phyloP scores from a whole-genome alignment of 2,329 filamentous ascomycete species.

The Epichloe glyceriae region DNA sequence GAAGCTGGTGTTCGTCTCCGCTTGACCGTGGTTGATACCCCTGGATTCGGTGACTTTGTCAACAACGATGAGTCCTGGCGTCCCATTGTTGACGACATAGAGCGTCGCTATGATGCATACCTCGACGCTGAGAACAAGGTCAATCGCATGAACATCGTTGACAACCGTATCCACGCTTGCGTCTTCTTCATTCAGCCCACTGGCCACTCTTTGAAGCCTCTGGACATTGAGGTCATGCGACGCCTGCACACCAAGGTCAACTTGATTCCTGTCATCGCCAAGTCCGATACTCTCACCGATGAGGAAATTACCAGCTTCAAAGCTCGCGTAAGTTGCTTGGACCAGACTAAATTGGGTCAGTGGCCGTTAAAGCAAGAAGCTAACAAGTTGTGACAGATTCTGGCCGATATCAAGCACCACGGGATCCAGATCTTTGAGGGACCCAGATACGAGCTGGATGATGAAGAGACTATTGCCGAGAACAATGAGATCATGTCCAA shows the following conservation, averaged over 20 bases:
- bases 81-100: conserved; percentile 98
- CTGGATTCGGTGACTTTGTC: conserved; percentile 96
- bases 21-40: conserved; percentile 92
- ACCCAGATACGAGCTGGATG: conserved; percentile 94
- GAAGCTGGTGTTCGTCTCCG: conserved; percentile 95
- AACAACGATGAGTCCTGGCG: conserved; percentile 99
- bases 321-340: conserved; percentile 62
- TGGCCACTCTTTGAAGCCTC: conserved; percentile 92
- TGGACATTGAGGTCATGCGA: conserved; percentile 99
- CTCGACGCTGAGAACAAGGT: conserved; percentile 99
- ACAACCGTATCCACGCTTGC: conserved; percentile 97
- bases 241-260: conserved; percentile 99
- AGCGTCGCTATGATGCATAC: conserved; percentile 97
- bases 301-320: conserved; percentile 94
- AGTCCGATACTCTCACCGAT: conserved; percentile 94
- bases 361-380: background rate
- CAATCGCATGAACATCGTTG: conserved; percentile 99
- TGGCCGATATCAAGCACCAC: conserved; percentile 93
- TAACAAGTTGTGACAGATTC: conserved; percentile 49
- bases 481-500: conserved; percentile 99
- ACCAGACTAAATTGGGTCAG: background rate
- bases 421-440: conserved; percentile 98
- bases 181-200: conserved; percentile 99
- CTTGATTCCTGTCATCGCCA: conserved; percentile 96
- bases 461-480: conserved; percentile 98